Percentiles rank a stretch among this genome's conserved stretches.
Conservation (phyloP, 2,329 filamentous ascomycete genomes). For the Diplodia sapinea region DNA sequence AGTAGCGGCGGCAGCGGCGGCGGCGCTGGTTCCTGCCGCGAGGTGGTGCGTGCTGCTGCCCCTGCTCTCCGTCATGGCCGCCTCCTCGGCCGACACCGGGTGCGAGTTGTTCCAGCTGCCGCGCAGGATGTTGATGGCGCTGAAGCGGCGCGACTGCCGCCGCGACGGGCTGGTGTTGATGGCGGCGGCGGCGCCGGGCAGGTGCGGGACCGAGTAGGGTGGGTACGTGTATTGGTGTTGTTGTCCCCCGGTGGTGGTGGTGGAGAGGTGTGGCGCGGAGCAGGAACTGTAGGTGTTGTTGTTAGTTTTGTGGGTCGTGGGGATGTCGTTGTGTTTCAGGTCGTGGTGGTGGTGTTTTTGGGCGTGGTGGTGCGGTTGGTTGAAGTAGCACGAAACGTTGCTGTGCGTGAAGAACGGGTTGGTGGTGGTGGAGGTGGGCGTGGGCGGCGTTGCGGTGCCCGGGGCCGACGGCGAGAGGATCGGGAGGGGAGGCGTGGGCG, state of each 20-base stretch:
- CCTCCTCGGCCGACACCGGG: conserved; percentile 15
- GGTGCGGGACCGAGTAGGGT: conserved; percentile 23
- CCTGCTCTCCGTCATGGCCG: conserved; percentile 27
- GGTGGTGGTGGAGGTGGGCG: not conserved
- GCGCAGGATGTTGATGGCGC: conserved; percentile 24
- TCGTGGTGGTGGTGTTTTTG: conserved; percentile 32
- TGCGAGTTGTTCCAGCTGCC: conserved; percentile 27
- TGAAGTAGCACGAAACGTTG: not conserved
- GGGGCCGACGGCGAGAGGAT: conserved; percentile 27
- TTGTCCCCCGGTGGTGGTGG: conserved; percentile 13
- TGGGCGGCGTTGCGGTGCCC: not conserved
- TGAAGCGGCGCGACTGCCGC: conserved; percentile 16
- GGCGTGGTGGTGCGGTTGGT: conserved; percentile 34
- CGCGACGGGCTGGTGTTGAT: not conserved
- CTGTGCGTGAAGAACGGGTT: conserved; percentile 8
- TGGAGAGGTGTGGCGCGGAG: conserved; percentile 31
- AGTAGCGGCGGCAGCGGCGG: no score
- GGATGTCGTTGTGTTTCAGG: conserved; percentile 30
- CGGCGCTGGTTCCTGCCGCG: not conserved
- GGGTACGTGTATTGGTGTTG: conserved; percentile 23
- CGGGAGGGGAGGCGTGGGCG: conserved; percentile 36
- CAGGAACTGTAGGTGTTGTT: conserved; percentile 33
- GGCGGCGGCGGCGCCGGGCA: not conserved
- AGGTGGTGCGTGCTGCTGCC: conserved; percentile 32
- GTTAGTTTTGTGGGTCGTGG: not conserved